A percentile compares a stretch with the other conserved stretches of the same genome.
These are phyloP conservation scores for Pavlovales sp. DNA, from an alignment of 208 protist genomes.

Conservation along the genomic window DNA sequence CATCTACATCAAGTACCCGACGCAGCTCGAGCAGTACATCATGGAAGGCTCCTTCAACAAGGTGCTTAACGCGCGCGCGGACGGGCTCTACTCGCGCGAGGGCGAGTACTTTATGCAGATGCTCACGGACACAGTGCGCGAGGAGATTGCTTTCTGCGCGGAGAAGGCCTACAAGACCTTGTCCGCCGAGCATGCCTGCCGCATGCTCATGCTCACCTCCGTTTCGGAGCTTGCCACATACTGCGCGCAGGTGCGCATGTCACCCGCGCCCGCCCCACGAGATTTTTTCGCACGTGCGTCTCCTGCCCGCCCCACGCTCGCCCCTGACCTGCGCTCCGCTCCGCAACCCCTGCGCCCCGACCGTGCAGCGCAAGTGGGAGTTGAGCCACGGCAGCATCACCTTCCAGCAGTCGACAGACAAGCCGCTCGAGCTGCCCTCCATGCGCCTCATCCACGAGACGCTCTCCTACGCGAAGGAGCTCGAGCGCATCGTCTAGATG, in stretches of 20 bases:
- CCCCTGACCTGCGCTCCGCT: too few species aligned
- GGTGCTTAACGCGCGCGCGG: conserved; percentile 32
- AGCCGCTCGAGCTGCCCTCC: conserved; percentile 21
- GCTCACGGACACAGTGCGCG: conserved; percentile 42
- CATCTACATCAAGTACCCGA: conserved; percentile 55
- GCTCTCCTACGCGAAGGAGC: conserved; percentile 47
- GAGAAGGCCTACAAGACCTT: conserved; percentile 51
- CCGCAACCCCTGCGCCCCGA: too few species aligned
- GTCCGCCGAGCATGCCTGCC: background rate
- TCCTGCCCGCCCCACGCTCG: background rate
- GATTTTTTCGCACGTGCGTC: too few species aligned
- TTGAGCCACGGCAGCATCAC: conserved; percentile 8
- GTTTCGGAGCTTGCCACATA: background rate
- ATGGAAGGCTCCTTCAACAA: conserved; percentile 59
- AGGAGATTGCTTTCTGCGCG: conserved; percentile 52
- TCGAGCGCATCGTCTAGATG: conserved; percentile 48
- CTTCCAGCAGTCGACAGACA: background rate
- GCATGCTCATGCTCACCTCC: conserved; percentile 36
- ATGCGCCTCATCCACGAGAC: conserved; percentile 42
- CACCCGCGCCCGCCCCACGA: too few species aligned
- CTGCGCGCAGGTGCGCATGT: background rate
- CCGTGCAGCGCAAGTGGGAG: conserved; percentile 37
- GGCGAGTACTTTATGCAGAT: conserved; percentile 48
- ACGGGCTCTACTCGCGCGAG: conserved; percentile 32
- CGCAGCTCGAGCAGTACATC: conserved; percentile 60